A percentile compares a stretch with the other conserved stretches of the same genome.
Conservation (phyloP, 345 rosid species). For the Rhizophora mangle region DNA sequence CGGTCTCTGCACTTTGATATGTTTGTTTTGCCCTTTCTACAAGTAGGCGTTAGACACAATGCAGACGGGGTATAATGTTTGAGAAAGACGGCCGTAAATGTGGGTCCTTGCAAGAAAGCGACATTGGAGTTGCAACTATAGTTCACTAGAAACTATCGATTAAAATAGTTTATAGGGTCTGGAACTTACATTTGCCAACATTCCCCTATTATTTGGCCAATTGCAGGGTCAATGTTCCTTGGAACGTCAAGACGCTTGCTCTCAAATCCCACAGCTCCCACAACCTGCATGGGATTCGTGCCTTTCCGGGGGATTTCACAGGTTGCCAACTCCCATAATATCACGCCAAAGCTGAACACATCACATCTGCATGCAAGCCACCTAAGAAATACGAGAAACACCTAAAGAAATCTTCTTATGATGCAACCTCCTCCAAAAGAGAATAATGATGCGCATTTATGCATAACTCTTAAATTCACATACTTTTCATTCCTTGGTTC, state of each 20-base stretch:
- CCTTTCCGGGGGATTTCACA: constrained; percentile 83
- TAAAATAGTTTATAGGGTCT: not conserved
- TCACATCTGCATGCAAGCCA: constrained; percentile 69
- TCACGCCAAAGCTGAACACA: constrained; percentile 96
- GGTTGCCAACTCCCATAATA: constrained; percentile 89
- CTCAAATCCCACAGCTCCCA: constrained; percentile 98
- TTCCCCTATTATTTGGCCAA: constrained; percentile 72
- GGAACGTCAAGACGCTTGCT: constrained; percentile 85
- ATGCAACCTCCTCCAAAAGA: not conserved
- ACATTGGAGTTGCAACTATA: not conserved
- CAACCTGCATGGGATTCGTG: constrained; percentile 95
- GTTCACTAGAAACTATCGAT: not conserved
- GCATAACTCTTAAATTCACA: constrained; percentile 24
- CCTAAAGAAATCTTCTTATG: not conserved
- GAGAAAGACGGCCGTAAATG: constrained; percentile 75
- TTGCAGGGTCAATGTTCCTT: constrained; percentile 55
- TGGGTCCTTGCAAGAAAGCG: constrained; percentile 58
- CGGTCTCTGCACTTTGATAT: constrained; percentile 14
- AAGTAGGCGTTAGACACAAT: constrained; percentile 47
- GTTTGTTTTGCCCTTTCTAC: constrained; percentile 39
- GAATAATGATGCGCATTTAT: not conserved
- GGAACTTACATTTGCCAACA: constrained; percentile 88
- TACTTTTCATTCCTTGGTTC: constrained; percentile 96
- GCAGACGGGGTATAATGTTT: constrained; percentile 25
- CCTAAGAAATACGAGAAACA: constrained; percentile 17